Conservation (phyloP, 2,329 filamentous ascomycete species). For the Diplocarpon rosae region DNA sequence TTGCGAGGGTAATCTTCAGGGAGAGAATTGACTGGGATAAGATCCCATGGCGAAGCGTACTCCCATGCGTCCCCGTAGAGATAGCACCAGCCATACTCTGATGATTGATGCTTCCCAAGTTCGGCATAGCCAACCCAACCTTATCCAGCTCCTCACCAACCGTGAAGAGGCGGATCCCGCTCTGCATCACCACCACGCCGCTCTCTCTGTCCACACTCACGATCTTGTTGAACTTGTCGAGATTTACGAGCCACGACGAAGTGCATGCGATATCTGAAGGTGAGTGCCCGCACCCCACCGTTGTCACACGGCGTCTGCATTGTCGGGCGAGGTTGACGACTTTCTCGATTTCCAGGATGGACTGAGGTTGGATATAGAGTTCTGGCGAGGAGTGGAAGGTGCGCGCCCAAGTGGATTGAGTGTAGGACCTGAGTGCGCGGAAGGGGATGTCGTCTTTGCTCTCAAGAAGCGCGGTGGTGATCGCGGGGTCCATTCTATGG, state of each 20-base stretch:
- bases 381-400: conserved; percentile 86
- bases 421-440: conserved; percentile 58
- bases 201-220: conserved; percentile 56
- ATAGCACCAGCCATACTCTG: conserved; percentile 91
- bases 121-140: conserved; percentile 74
- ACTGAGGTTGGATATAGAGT: conserved; percentile 78
- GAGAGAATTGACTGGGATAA: conserved; percentile 67
- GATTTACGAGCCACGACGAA: conserved; percentile 86
- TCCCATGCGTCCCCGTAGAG: conserved; percentile 87
- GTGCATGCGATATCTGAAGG: conserved; percentile 88
- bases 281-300: conserved; percentile 85
- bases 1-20: conserved; percentile 71
- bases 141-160: conserved; percentile 65
- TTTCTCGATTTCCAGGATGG: conserved; percentile 72
- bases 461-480: conserved; percentile 44
- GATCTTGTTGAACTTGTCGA: conserved; percentile 71
- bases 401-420: conserved; percentile 88
- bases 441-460: conserved; percentile 60
- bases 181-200: conserved; percentile 64
- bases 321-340: conserved; percentile 67
- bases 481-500: conserved; percentile 30
- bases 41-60: conserved; percentile 71
- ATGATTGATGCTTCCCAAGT: conserved; percentile 87
- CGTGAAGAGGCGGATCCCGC: conserved; percentile 73
- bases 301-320: conserved; percentile 72